phyloP scores from a whole-genome alignment of 2,329 filamentous ascomycete genomes.

The Zymoseptoria brevis region DNA sequence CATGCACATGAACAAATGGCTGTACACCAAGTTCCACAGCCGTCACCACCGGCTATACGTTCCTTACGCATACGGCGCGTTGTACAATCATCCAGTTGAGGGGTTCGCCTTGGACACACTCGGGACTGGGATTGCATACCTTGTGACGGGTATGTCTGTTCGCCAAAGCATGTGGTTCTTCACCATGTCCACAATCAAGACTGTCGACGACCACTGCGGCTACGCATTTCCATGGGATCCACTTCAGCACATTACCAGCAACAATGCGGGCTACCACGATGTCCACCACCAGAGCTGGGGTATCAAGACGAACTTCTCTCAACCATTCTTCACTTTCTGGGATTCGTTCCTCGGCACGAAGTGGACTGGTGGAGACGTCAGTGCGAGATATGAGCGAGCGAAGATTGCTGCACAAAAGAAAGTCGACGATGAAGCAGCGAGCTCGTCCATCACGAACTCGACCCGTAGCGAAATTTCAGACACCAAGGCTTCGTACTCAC shows the following conservation, averaged over 20 bases:
- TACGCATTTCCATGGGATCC: slow-evolving; percentile 95
- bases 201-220: slow-evolving; percentile 94
- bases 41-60: slow-evolving; percentile 96
- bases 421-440: slow-evolving; percentile 42
- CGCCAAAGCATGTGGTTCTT: slow-evolving; percentile 88
- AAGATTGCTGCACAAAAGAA: slow-evolving; percentile 50
- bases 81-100: slow-evolving; percentile 95
- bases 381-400: slow-evolving; percentile 50
- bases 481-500: slow-evolving; percentile 19
- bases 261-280: slow-evolving; percentile 95
- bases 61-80: slow-evolving; percentile 90
- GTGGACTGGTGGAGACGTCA: slow-evolving; percentile 64
- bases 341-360: slow-evolving; percentile 73
- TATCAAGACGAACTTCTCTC: slow-evolving; percentile 80
- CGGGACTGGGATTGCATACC: slow-evolving; percentile 76
- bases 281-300: slow-evolving; percentile 99
- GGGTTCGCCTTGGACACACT: slow-evolving; percentile 89
- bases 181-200: slow-evolving; percentile 83
- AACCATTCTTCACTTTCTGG: slow-evolving; percentile 95
- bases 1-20: slow-evolving; percentile 97
- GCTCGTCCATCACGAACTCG: slow-evolving; percentile 13
- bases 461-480: slow-evolving; percentile 9
- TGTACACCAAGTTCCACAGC: slow-evolving; percentile 90
- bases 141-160: slow-evolving; percentile 71
- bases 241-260: slow-evolving; percentile 80